Evolutionary conservation across 139 green algal genomes (phyloP).

Genomic region (Coelastrella sp.): DNA sequence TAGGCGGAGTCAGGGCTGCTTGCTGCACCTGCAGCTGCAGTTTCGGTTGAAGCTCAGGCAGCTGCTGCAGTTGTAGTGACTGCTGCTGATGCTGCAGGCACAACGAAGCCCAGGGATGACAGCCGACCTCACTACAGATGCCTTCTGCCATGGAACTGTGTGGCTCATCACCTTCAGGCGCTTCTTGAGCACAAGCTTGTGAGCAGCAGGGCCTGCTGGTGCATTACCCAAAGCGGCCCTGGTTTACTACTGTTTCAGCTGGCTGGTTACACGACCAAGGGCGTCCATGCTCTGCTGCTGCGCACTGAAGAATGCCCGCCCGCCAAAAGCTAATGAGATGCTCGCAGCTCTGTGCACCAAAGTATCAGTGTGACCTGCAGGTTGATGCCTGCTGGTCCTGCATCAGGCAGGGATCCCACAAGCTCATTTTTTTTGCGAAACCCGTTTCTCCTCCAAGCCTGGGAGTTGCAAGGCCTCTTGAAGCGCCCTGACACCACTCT

Average conservation of each 20-base stretch:
- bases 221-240: not conserved
- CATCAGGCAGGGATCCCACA: not conserved
- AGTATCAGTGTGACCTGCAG: not conserved
- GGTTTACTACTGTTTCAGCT: not conserved
- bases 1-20: not conserved
- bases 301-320: not conserved
- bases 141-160: not conserved
- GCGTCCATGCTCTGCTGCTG: not conserved
- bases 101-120: not conserved
- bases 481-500: not conserved
- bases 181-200: too few species aligned
- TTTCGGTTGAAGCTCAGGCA: not conserved
- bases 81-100: constrained; percentile 4
- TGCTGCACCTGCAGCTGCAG: constrained; percentile 11
- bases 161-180: too few species aligned
- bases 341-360: not conserved
- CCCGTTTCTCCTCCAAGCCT: not conserved
- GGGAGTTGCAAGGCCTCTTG: not conserved
- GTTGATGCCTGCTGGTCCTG: not conserved
- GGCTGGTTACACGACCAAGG: not conserved
- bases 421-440: not conserved
- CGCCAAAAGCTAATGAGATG: not conserved
- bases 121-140: not conserved
- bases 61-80: constrained; percentile 2
- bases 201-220: not conserved